A percentile compares a stretch with the other conserved stretches of the same genome.
These are phyloP conservation scores for Phytophthora kernoviae DNA, from an alignment of 352 stramenopile genomes.

Conservation along the genomic window DNA sequence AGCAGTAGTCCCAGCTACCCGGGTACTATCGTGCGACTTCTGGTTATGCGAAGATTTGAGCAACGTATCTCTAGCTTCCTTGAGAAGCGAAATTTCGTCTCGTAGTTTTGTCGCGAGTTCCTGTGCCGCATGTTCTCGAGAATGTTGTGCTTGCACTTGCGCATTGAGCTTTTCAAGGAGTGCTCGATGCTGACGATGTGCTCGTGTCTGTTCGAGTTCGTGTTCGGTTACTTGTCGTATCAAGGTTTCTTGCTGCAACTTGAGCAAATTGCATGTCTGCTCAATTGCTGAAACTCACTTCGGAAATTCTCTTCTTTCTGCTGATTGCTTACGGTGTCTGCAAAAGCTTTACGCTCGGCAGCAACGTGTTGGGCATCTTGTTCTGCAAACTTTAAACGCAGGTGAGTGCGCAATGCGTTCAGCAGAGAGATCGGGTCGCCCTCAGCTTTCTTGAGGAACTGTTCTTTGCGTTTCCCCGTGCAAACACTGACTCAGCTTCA, in stretches of 20 bases:
- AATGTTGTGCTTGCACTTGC: conserved; percentile 21
- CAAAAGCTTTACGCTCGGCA: conserved; percentile 26
- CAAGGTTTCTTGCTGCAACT: conserved; percentile 37
- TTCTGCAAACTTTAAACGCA: conserved; percentile 65
- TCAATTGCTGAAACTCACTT: conserved; percentile 50
- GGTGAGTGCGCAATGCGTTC: conserved; percentile 67
- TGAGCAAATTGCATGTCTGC: conserved; percentile 15
- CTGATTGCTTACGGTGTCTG: conserved; percentile 32
- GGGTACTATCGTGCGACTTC: conserved; percentile 12
- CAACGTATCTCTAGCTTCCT: conserved; percentile 17
- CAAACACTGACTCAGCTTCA: conserved; percentile 46
- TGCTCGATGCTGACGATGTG: conserved; percentile 38
- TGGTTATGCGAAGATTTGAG: conserved; percentile 14
- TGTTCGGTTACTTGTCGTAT: conserved; percentile 31
- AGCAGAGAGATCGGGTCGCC: conserved; percentile 71
- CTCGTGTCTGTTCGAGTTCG: conserved; percentile 34
- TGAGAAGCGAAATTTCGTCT: conserved; percentile 24
- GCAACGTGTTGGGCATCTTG: conserved; percentile 43
- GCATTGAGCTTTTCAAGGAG: conserved; percentile 37
- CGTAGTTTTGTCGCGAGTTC: conserved; percentile 17
- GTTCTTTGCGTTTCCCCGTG: conserved; percentile 57
- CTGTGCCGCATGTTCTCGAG: conserved; percentile 12
- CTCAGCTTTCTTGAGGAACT: conserved; percentile 59
- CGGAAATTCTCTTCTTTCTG: conserved; percentile 46
- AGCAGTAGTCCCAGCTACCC: conserved; percentile 1